phyloP scores from a whole-genome alignment of 495 filamentous ascomycete genomes.

The Oidiodendron maius region DNA sequence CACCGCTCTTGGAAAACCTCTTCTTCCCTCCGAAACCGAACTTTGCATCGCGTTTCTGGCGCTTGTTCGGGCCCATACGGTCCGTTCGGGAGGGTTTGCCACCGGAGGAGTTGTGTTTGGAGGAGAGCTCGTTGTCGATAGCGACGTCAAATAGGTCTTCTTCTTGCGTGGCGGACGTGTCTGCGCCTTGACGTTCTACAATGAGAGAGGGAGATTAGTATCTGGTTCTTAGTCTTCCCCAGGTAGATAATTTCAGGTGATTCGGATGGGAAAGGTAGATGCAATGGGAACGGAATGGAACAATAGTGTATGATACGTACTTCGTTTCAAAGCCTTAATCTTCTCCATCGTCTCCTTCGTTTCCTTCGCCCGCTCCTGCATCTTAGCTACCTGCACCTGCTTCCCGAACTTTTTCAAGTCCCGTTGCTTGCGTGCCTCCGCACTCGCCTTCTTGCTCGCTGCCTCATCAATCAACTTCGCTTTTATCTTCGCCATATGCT shows the following conservation, averaged over 20 bases:
- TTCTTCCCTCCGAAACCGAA: constrained; percentile 96
- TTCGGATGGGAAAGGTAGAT: not conserved
- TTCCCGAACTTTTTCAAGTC: constrained; percentile 99
- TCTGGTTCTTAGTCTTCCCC: too few species aligned
- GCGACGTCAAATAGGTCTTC: constrained; percentile 92
- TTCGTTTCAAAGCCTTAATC: constrained; percentile 88
- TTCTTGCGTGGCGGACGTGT: constrained; percentile 54
- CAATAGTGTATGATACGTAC: constrained; percentile 42
- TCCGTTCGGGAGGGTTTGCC: constrained; percentile 38
- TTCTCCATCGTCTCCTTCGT: constrained; percentile 90
- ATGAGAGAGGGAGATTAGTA: too few species aligned
- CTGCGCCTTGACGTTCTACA: constrained; percentile 77
- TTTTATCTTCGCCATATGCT: constrained; percentile 96
- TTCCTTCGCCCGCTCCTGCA: constrained; percentile 85
- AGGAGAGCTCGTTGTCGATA: constrained; percentile 65
- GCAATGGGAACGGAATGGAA: constrained; percentile 12
- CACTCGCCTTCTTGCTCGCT: constrained; percentile 82
- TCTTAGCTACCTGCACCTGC: constrained; percentile 93
- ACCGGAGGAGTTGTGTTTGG: too few species aligned
- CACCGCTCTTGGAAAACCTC: constrained; percentile 77
- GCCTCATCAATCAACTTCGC: constrained; percentile 89
- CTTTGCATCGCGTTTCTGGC: constrained; percentile 87
- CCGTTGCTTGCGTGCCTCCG: constrained; percentile 84
- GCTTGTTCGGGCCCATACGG: constrained; percentile 55
- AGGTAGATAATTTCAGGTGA: too few species aligned